Base-by-base conservation (phyloP, 768 basidiomycete genomes). In the Tylopilus sp. region DNA sequence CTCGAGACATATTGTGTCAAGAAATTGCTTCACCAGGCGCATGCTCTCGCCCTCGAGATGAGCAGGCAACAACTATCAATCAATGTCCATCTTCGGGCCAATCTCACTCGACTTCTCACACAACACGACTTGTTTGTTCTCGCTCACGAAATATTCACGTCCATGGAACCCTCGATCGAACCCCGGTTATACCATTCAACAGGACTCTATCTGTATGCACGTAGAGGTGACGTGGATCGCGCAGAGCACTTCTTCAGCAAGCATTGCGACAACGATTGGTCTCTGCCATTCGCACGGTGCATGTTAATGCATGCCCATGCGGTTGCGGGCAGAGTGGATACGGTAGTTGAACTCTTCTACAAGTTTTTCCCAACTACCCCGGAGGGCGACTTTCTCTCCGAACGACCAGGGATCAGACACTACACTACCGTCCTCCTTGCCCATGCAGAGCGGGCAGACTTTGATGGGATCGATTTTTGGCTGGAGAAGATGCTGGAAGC, bases 351-450 rank as follows among this genome's bases (percentile, higher is more conserved):
- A 38, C 63, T 81, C 26, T 92, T 90, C 67, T 62, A 80, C 54
- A 55, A 77, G 37, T 77, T 79, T 55, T 89, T 83, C 58, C 79
- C 81, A 3, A 51, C 53, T 2, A 61, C 62, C n/a, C 33, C 59
- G 0, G 53, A 66, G 22, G 73, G 74, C 13, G 40, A 59, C 19
- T 56, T 57, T 41, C 64, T 67, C 24, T 58, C 48, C 2, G 71
- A 71, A 31, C 63, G 64, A 5, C 85, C 85, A 25, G 69, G 66
- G 28, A 59, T 78, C 16, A 46, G 70, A 38, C 83, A 87, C 56
- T 89, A 80, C 62, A 76, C 78, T 16, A 71, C 77, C 36, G 71
- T 87, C 59, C 72, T 89, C 17, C 74, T 76, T 53, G 84, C 83
- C 9, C 73, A 81, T 54, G 74, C 80, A 4, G 71, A 72, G 55